Base-by-base conservation (phyloP, 495 filamentous ascomycete species). In the Penicillium longicatenatum region DNA sequence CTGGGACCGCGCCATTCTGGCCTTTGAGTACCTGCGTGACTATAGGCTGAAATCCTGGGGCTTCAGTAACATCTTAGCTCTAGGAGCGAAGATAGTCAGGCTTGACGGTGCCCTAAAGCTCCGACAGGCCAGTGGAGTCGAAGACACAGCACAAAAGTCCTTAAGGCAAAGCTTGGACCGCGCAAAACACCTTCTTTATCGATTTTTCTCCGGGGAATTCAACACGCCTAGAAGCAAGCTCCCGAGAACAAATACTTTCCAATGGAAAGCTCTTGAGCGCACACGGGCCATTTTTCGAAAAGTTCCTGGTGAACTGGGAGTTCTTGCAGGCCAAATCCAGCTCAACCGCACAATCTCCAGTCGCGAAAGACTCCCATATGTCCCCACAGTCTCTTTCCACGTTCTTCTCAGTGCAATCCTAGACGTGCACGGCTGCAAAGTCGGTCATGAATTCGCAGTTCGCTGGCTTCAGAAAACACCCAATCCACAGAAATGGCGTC, bases 1-100 rank as follows among this genome's bases (percentile, higher is more conserved):
- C 24, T 86, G 83, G 82, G 67, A 76, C 8, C 70, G 75, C 31
- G 82, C 75, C 11, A 59, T 72, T 31, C 45, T 72, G 14, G 75
- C 80, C 43, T 67, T 84, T 6, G 54, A 75, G 26, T 74, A 78
- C 56, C 52, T 82, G 12, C 67, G 73, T 17, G 70, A 78, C 35
- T 60, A 68, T 45, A 64, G 71, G 21, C 41, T 60, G 17, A 78
- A 75, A 41, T 70, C 74, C n/a, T 83, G 79, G 79, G 71, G 72
- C n/a, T 74, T 79, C 47, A 73, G 68, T 57, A 81, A 80, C 54
- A 66, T 80, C 24, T 69, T 69, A 11, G 50, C 72, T 1, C 62
- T 83, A 5, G 76, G 74, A 42, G 70, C 68, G 29, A 70, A 75
- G 37, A 71, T 84, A 26, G 58, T 82, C 57, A 65, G 66, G 30